Conservation (phyloP, 345 rosid species). For the Carallia pectinifolia region DNA sequence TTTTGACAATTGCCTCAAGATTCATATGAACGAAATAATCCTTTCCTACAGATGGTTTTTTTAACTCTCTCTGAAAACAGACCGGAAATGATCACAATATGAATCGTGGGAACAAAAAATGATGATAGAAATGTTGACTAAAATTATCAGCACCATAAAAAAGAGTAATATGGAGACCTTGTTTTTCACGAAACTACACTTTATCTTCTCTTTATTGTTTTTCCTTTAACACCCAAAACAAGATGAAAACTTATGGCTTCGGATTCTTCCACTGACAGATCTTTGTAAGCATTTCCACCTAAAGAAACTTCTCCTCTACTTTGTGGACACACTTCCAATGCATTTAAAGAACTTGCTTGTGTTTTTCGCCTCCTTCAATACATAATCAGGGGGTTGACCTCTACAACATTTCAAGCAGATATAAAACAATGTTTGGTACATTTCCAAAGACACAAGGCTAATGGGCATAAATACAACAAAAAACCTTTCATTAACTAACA, state of each 20-base stretch:
- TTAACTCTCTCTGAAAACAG: conserved; percentile 74
- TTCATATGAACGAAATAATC: conserved; percentile 89
- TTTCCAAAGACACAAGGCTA: conserved; percentile 7
- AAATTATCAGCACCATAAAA: not conserved
- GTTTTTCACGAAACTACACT: not conserved
- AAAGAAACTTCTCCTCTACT: conserved; percentile 48
- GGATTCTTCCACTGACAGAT: conserved; percentile 75
- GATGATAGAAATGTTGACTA: not conserved
- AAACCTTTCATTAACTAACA: not conserved
- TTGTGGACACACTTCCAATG: conserved; percentile 72
- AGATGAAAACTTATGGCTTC: conserved; percentile 69
- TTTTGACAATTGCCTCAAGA: conserved; percentile 82
- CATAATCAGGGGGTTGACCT: conserved; percentile 91
- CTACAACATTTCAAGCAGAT: conserved; percentile 51
- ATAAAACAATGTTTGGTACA: conserved; percentile 24
- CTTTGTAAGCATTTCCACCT: conserved; percentile 62
- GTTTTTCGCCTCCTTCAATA: conserved; percentile 89
- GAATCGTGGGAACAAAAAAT: conserved; percentile 3
- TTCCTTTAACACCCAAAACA: conserved; percentile 3
- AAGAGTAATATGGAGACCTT: not conserved
- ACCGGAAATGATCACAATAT: conserved; percentile 19
- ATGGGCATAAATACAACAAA: not conserved
- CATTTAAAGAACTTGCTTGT: conserved; percentile 90
- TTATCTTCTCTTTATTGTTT: conserved; percentile 1
- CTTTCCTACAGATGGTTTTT: conserved; percentile 81